These are phyloP conservation scores for Rhododendron simsii DNA, from an alignment of 148 eudicot species.

Conservation along the genomic window DNA sequence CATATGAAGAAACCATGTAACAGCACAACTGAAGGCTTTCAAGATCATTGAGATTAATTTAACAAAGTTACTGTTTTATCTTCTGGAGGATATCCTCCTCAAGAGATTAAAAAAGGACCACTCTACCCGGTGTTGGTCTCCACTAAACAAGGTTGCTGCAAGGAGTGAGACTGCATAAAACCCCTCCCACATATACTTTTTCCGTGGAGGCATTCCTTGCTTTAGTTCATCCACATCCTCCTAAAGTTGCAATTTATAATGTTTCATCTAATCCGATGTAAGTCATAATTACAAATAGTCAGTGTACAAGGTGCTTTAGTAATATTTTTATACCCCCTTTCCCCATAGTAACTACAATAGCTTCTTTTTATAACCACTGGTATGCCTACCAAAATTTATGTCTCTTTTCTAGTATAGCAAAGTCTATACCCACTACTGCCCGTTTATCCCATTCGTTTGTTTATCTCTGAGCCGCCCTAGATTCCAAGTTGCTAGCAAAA, in stretches of 20 bases:
- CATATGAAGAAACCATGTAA: neutral
- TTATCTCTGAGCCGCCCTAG: neutral
- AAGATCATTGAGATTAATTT: constrained; percentile 3
- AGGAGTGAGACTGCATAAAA: neutral
- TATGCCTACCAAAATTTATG: neutral
- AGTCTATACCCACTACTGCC: neutral
- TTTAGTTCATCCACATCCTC: neutral
- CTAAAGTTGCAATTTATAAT: neutral
- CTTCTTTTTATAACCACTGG: neutral
- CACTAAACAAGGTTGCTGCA: neutral
- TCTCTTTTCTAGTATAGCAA: neutral
- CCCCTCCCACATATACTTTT: neutral
- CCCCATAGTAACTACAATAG: neutral
- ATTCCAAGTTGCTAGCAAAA: neutral
- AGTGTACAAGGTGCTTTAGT: neutral
- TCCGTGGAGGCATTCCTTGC: neutral
- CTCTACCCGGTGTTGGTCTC: neutral
- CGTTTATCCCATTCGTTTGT: neutral
- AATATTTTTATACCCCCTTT: neutral
- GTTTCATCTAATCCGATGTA: neutral
- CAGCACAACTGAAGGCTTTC: neutral
- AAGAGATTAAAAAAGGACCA: neutral
- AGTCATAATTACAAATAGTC: no score
- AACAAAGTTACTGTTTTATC: neutral
- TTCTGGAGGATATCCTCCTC: neutral